Conservation (phyloP, 495 filamentous ascomycete genomes). For the Penicillium pancosmium region DNA sequence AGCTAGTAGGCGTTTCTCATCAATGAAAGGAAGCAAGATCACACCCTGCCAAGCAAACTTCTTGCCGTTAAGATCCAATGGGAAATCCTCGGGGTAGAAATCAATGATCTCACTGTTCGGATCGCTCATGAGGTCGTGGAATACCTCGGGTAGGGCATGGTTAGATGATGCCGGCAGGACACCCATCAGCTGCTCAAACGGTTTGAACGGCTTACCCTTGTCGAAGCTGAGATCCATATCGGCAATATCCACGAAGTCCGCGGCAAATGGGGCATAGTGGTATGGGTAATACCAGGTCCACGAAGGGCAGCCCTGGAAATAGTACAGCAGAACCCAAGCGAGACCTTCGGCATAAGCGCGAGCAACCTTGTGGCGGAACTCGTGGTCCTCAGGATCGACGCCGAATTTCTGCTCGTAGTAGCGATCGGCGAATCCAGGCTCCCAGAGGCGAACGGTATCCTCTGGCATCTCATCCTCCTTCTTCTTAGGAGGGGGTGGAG, state of each 20-base stretch:
- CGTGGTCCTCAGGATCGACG: slow-evolving; percentile 77
- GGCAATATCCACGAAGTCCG: slow-evolving; percentile 85
- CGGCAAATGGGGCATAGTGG: slow-evolving; percentile 96
- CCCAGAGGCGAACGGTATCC: slow-evolving; percentile 91
- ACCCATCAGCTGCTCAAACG: slow-evolving; percentile 98
- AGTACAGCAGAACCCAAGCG: slow-evolving; percentile 97
- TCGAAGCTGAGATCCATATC: slow-evolving; percentile 81
- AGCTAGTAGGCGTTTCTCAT: slow-evolving; percentile 80
- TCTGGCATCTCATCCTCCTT: slow-evolving; percentile 63
- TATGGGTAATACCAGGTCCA: slow-evolving; percentile 99
- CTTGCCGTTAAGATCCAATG: slow-evolving; percentile 93
- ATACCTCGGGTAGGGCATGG: slow-evolving; percentile 84
- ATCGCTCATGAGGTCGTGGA: slow-evolving; percentile 85
- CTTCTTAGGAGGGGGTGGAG: slow-evolving; percentile 36
- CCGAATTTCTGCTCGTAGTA: slow-evolving; percentile 98
- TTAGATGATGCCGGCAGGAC: slow-evolving; percentile 91
- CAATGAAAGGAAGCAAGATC: slow-evolving; percentile 91
- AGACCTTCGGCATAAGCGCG: slow-evolving; percentile 92
- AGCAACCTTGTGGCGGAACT: slow-evolving; percentile 91
- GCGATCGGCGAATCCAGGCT: slow-evolving; percentile 88
- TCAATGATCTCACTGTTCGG: slow-evolving; percentile 89
- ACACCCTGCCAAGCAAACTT: slow-evolving; percentile 99
- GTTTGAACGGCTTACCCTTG: slow-evolving; percentile 83
- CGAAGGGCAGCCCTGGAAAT: slow-evolving; percentile 96
- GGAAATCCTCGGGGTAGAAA: slow-evolving; percentile 95